Conservation (phyloP, 306 rosid genomes). For the Cucumis cinereus region DNA sequence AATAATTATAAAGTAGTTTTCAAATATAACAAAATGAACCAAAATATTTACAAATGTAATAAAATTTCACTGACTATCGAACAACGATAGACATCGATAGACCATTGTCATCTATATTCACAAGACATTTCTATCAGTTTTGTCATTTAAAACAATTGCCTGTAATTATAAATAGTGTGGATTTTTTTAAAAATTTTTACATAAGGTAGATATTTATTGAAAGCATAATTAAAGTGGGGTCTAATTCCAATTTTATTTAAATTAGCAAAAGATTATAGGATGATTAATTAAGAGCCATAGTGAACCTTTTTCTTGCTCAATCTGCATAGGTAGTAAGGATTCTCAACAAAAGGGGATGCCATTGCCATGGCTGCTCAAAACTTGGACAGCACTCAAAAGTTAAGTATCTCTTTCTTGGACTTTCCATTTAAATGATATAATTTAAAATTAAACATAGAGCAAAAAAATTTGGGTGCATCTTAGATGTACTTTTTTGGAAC, state of each 20-base stretch:
- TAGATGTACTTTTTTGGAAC: too few species aligned
- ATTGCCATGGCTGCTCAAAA: neutral
- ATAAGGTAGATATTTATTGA: neutral
- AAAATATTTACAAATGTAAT: too few species aligned
- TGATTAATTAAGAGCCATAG: neutral
- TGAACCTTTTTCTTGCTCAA: neutral
- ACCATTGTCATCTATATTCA: too few species aligned
- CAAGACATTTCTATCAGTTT: too few species aligned
- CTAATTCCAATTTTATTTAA: neutral
- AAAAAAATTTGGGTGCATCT: too few species aligned
- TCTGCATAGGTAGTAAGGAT: neutral
- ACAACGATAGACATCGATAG: too few species aligned
- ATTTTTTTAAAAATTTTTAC: neutral
- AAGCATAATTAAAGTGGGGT: neutral
- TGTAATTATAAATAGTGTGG: neutral
- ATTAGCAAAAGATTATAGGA: neutral
- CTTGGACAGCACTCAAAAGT: conserved; percentile 1
- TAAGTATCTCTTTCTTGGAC: neutral
- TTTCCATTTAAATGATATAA: neutral
- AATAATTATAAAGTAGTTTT: too few species aligned
- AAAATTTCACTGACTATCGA: too few species aligned
- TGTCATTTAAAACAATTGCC: too few species aligned
- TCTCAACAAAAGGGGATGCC: neutral
- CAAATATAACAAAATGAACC: too few species aligned
- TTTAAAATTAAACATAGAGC: neutral